Percentiles rank a stretch among this genome's conserved stretches.
Conservation (phyloP, 2,329 filamentous ascomycete species). For the Cladosporium sp. region DNA sequence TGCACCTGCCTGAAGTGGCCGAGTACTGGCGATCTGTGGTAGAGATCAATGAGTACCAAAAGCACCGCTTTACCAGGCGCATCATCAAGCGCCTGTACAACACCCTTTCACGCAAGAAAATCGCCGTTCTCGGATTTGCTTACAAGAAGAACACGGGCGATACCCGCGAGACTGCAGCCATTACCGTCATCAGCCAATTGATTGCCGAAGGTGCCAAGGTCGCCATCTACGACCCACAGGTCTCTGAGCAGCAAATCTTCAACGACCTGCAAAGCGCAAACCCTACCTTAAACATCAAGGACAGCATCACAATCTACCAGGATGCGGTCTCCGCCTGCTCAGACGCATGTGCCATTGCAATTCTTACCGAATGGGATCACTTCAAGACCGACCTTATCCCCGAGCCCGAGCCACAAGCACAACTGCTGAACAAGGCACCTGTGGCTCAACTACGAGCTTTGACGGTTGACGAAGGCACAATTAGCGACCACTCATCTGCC, state of each 20-base stretch:
- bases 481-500: slow-evolving; percentile 15
- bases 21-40: slow-evolving; percentile 74
- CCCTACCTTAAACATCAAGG: slow-evolving; percentile 25
- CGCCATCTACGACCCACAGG: slow-evolving; percentile 64
- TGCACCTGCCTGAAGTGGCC: slow-evolving; percentile 68
- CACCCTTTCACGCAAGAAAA: slow-evolving; percentile 67
- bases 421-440: background rate
- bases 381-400: slow-evolving; percentile 28
- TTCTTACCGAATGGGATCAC: slow-evolving; percentile 36
- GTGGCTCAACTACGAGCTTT: background rate
- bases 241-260: slow-evolving; percentile 34
- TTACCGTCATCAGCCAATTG: slow-evolving; percentile 66
- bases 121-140: slow-evolving; percentile 69
- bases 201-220: slow-evolving; percentile 61
- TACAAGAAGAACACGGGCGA: slow-evolving; percentile 79
- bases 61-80: slow-evolving; percentile 64
- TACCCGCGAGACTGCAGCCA: slow-evolving; percentile 67
- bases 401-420: slow-evolving; percentile 4
- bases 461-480: slow-evolving; percentile 20
- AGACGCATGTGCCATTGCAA: slow-evolving; percentile 33
- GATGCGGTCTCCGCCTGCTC: slow-evolving; percentile 35
- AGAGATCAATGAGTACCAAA: slow-evolving; percentile 72
- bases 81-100: slow-evolving; percentile 67
- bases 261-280: slow-evolving; percentile 29
- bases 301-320: slow-evolving; percentile 29